Conservation (phyloP, 345 rosid genomes). For the Capsella bursapastoris region DNA sequence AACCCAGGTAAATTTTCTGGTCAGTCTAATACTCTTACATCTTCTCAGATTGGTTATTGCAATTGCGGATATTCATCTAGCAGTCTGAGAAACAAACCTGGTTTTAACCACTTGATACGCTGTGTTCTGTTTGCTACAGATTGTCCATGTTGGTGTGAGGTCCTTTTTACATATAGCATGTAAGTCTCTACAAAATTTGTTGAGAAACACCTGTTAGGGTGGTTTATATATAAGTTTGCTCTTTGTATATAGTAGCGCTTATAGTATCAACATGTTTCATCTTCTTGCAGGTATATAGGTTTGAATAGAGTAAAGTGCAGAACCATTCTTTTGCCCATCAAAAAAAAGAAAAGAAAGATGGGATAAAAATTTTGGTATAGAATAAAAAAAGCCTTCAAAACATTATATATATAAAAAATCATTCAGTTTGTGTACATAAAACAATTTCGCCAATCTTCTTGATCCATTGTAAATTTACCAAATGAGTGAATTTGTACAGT, state of each 20-base stretch:
- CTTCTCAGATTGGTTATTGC: neutral
- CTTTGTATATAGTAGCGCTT: neutral
- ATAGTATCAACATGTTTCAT: conserved; percentile 14
- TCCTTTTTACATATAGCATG: conserved; percentile 30
- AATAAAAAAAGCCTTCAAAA: neutral
- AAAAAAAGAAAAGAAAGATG: conserved; percentile 29
- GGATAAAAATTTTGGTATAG: conserved; percentile 46
- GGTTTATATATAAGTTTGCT: conserved; percentile 5
- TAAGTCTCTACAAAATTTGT: conserved; percentile 31
- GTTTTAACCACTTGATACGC: neutral
- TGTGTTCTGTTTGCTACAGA: conserved; percentile 35
- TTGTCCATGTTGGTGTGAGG: conserved; percentile 28
- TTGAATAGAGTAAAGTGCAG: conserved; percentile 39
- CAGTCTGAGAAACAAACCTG: conserved; percentile 25
- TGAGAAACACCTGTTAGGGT: neutral
- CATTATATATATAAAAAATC: conserved; percentile 16
- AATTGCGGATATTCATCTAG: conserved; percentile 1
- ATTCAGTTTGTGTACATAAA: conserved; percentile 36
- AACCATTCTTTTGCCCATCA: conserved; percentile 49
- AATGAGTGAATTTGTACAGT: conserved; percentile 44
- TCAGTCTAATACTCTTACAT: neutral
- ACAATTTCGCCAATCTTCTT: conserved; percentile 18
- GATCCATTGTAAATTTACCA: conserved; percentile 41
- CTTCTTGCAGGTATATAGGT: conserved; percentile 44
- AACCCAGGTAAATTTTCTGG: conserved; percentile 13